phyloP scores from a whole-genome alignment of 805 yeast species.

The Candida gorgasii region DNA sequence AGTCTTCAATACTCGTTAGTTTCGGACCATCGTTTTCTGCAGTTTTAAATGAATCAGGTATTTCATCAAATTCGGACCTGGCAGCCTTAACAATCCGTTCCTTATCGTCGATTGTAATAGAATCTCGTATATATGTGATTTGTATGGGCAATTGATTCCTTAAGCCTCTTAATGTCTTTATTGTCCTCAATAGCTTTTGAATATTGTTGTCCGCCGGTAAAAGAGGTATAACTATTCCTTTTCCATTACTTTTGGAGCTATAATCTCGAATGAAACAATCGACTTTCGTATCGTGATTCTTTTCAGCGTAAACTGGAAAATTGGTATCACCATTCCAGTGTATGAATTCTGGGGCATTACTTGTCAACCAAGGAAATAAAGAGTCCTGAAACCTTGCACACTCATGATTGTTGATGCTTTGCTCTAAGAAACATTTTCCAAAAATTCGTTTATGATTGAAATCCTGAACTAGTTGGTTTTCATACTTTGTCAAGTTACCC shows the following conservation, averaged over 20 bases:
- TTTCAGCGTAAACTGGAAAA: not conserved
- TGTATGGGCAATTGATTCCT: constrained; percentile 33
- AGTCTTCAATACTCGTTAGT: constrained; percentile 12
- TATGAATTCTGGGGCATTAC: constrained; percentile 22
- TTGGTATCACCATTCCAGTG: constrained; percentile 17
- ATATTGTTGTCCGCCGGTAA: constrained; percentile 17
- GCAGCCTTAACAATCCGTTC: constrained; percentile 16
- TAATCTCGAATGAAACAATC: constrained; percentile 19
- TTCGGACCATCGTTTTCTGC: constrained; percentile 3
- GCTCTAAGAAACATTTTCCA: constrained; percentile 26
- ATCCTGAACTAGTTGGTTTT: constrained; percentile 19
- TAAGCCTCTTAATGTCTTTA: constrained; percentile 26
- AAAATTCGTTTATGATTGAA: constrained; percentile 25
- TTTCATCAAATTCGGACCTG: constrained; percentile 16
- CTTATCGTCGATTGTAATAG: constrained; percentile 14
- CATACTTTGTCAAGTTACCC: constrained; percentile 16
- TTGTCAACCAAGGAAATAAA: constrained; percentile 33
- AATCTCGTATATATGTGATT: constrained; percentile 20
- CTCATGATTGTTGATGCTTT: not conserved
- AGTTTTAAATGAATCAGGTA: constrained; percentile 16
- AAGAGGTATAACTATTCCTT: constrained; percentile 35
- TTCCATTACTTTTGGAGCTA: constrained; percentile 20
- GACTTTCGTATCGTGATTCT: not conserved
- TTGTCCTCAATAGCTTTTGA: constrained; percentile 20
- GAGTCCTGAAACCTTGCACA: constrained; percentile 18